These are phyloP conservation scores for Sarocladium strictum DNA, from an alignment of 2,329 filamentous ascomycete genomes.

Conservation along the genomic window DNA sequence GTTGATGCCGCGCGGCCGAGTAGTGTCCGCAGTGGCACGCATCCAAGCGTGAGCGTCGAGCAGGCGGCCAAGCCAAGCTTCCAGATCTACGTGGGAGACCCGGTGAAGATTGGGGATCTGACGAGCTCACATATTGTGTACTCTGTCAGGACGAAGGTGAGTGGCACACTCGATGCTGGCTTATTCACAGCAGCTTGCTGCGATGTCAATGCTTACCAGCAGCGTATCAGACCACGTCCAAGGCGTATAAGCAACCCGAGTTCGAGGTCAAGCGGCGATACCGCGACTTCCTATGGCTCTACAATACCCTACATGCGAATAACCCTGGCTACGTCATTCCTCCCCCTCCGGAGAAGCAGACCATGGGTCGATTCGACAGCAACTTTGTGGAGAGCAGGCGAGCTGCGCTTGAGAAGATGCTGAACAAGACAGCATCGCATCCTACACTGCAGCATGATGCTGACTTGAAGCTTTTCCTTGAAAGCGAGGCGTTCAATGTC, in stretches of 20 bases:
- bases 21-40: slow-evolving; percentile 44
- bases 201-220: neutral
- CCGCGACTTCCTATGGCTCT: slow-evolving; percentile 96
- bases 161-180: neutral
- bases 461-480: slow-evolving; percentile 92
- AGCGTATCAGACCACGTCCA: slow-evolving; percentile 71
- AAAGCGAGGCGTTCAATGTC: slow-evolving; percentile 92
- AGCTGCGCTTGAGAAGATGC: slow-evolving; percentile 91
- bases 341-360: slow-evolving; percentile 95
- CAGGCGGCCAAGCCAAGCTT: slow-evolving; percentile 91
- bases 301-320: slow-evolving; percentile 88
- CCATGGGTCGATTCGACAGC: slow-evolving; percentile 88
- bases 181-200: neutral
- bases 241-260: slow-evolving; percentile 87
- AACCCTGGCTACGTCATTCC: slow-evolving; percentile 94
- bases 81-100: slow-evolving; percentile 86
- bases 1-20: slow-evolving; percentile 53
- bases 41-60: slow-evolving; percentile 83
- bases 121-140: slow-evolving; percentile 98
- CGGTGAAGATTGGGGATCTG: slow-evolving; percentile 94
- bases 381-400: slow-evolving; percentile 94
- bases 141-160: slow-evolving; percentile 85
- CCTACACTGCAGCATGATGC: slow-evolving; percentile 86
- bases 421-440: slow-evolving; percentile 91
- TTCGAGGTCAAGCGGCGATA: slow-evolving; percentile 93